Evolutionary conservation across 2,329 filamentous ascomycete genomes (phyloP), one percentile per base, ranked within the genome.

Genomic region (Colletotrichum sp.): DNA sequence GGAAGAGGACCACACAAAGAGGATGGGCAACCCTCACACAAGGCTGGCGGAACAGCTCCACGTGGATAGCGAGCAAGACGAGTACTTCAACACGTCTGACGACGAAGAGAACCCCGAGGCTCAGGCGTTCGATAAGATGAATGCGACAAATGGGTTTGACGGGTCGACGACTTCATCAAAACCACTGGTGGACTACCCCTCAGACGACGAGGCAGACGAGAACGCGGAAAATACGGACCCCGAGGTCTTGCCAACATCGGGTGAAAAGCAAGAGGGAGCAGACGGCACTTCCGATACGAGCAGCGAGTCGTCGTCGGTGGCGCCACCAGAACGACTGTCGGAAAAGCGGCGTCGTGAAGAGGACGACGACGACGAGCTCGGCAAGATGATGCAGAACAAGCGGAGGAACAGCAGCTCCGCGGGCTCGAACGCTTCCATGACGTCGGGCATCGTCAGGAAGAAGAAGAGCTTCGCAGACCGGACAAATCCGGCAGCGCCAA

Each of bases 261-360:
- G 74, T n/a, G 69, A 78, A 34, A 68, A 77, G 36, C 72, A 69
- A 26, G 71, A 69, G 16, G 59, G 82, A 79, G 59, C 78, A 63
- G 63, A 80, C 69, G 68, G 70, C 76, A 34, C 63, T 10, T 76
- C 72, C 21, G 72, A 77, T n/a, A 65, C 63, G 18, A 72, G 69
- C 26, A 76, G 69, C 26, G 69, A 70, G 36, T 57, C 83, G 32
- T 79, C 85, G 16, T 81, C 82, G 8, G 80, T 85, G 28, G 89
- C 89, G 24, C 92, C 93, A 5, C 94, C 93, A 0, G 95, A 98
- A 84, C 91, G 95, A 70, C 86, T 98, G 21, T 94, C 95, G 0
- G 95, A 98, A 83, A 99, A 99, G 85, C 94, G 96, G 64, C 92
- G 96, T 64, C 92, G 97, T 80, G 96, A 98, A 82, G 96, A 98